Percentiles rank a stretch among this genome's conserved stretches.
Conservation (phyloP, 306 rosid genomes). For the Ormosia emarginata region DNA sequence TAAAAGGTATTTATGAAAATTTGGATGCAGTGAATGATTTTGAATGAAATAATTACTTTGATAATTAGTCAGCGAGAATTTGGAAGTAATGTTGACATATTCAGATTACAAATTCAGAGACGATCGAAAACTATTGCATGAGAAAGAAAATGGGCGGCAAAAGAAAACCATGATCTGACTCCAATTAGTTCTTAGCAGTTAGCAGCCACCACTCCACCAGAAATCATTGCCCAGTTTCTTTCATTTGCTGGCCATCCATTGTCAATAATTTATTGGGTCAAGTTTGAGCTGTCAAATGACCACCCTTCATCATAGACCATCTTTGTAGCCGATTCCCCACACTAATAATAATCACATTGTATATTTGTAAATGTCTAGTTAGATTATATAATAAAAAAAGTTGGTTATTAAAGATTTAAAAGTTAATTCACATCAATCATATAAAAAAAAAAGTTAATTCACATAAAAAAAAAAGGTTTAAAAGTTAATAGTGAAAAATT, state of each 20-base stretch:
- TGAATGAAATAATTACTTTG: neutral
- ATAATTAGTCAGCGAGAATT: neutral
- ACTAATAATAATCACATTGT: neutral
- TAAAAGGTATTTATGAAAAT: neutral
- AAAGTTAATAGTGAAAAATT: too few relatives aligned
- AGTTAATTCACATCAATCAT: too few relatives aligned
- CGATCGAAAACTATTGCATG: neutral
- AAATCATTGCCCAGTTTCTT: neutral
- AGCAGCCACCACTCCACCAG: neutral
- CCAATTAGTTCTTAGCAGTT: neutral
- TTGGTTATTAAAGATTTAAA: too few relatives aligned
- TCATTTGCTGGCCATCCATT: neutral
- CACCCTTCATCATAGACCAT: neutral
- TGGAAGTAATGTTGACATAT: neutral
- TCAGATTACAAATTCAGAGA: neutral
- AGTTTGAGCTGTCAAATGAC: neutral
- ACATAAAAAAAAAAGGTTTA: too few relatives aligned
- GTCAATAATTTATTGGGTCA: neutral
- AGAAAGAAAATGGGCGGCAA: neutral
- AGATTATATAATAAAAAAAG: too few relatives aligned
- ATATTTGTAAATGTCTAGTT: neutral
- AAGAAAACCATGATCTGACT: neutral
- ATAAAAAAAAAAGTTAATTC: too few relatives aligned
- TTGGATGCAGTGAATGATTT: neutral
- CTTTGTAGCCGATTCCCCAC: neutral